Conservation (phyloP, 2,329 filamentous ascomycete genomes). For the Epichloe typhina region DNA sequence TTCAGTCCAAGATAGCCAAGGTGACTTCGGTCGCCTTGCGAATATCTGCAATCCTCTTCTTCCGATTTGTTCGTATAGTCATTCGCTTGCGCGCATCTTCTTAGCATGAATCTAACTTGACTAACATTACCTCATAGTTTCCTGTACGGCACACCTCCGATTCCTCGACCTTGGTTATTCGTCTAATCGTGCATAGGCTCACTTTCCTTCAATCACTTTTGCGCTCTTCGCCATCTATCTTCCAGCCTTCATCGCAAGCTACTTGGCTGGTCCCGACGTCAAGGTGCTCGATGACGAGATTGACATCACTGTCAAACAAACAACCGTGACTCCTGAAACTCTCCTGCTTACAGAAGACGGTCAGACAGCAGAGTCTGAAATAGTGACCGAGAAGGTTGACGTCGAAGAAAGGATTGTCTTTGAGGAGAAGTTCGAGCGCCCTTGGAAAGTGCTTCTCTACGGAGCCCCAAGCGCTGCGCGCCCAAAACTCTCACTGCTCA, state of each 20-base stretch:
- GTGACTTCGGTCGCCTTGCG: slow-evolving; percentile 25
- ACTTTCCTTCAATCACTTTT: slow-evolving; percentile 40
- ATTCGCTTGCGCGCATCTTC: background rate
- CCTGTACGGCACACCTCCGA: slow-evolving; percentile 16
- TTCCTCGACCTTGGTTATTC: background rate
- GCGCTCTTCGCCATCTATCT: slow-evolving; percentile 54
- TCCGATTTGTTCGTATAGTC: slow-evolving; percentile 20
- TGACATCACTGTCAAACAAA: slow-evolving; percentile 40
- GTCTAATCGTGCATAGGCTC: slow-evolving; percentile 16
- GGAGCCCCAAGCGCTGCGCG: slow-evolving; percentile 67
- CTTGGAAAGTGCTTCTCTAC: slow-evolving; percentile 54
- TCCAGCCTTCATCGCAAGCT: slow-evolving; percentile 47
- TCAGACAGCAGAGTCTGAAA: slow-evolving; percentile 17
- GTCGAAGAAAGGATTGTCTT: slow-evolving; percentile 50
- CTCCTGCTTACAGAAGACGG: slow-evolving; percentile 19
- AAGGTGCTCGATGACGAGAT: slow-evolving; percentile 48
- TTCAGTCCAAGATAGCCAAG: slow-evolving; percentile 19
- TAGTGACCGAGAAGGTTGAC: slow-evolving; percentile 39
- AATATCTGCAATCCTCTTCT: slow-evolving; percentile 23
- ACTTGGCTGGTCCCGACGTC: slow-evolving; percentile 41
- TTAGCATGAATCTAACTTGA: background rate
- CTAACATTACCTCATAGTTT: slow-evolving; percentile 17
- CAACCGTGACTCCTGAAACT: slow-evolving; percentile 17
- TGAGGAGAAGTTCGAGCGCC: slow-evolving; percentile 40
- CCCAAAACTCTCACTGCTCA: slow-evolving; percentile 49